Base-by-base conservation (phyloP, 371 early-diverging fungal species). In the Blakeslea trispora region DNA sequence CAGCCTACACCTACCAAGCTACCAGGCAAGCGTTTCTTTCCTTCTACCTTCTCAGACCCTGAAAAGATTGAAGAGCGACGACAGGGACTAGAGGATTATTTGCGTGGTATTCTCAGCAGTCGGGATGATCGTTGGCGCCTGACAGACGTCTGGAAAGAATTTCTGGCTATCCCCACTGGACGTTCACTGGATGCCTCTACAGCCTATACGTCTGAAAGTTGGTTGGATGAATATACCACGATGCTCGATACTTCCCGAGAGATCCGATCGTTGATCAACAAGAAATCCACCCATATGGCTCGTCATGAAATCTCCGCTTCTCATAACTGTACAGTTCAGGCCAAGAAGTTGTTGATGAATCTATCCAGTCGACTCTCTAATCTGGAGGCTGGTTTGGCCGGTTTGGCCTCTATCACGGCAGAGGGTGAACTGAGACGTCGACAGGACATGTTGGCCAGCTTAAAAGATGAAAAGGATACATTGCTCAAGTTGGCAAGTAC, bases 11-110 rank as follows among this genome's bases (percentile, higher is more conserved):
- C 87, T 19, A 54, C 68, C 6, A 68, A 75, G 23, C 61, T 91
- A 31, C 94, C 94, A 0, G 70, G 80, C 34, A 93, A 92, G 53
- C 75, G 77, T 23, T 74, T 79, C 32, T 89, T 89, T 70, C 82
- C 87, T 24, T 76, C 82, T 0, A 86, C 87, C 0, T 72, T 81
- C 55, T 74, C 71, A 5, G 84, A 85, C 61, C 79, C 84, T 6
- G 87, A 82, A 37, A 77, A 85, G 59, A 73, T 93, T 17, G 93
- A 95, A 59, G 88, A 88, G 43, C 80, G 97, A n/a, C 81, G 92
- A 8, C 79, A 77, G 24, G 91, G 87, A 0, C 75, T 97, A 10
- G 93, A 94, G 66, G 77, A 71, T 6, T 97, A 91, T 72, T 69
- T 95, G 37, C 79, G 86, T 48, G 85, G 83, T 21, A 89, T 95